phyloP scores from a whole-genome alignment of 1,139 yeast genomes.

The Geotrichum phurueaensis region DNA sequence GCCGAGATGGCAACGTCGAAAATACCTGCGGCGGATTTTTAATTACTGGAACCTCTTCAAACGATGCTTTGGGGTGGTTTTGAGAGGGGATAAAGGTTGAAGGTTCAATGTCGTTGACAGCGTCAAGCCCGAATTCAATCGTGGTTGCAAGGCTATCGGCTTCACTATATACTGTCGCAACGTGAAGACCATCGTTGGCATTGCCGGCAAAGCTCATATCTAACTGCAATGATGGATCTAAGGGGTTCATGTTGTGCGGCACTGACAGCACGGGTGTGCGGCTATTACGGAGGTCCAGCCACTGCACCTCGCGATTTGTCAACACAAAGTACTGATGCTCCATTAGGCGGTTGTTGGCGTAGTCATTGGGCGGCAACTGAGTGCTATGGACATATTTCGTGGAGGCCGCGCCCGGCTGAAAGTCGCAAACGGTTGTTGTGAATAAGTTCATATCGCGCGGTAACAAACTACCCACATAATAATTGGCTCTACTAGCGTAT shows the following conservation, averaged over 20 bases:
- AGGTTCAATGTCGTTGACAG: background rate
- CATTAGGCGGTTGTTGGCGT: constrained; percentile 1
- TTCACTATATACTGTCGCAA: constrained; percentile 15
- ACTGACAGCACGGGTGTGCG: constrained; percentile 50
- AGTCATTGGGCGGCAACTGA: background rate
- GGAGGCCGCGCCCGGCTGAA: constrained; percentile 14
- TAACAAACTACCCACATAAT: constrained; percentile 7
- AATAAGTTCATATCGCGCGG: constrained; percentile 3
- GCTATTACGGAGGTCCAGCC: constrained; percentile 28
- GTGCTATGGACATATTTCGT: constrained; percentile 1
- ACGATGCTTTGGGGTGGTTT: background rate
- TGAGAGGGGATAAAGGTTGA: background rate
- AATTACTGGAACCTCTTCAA: constrained; percentile 5
- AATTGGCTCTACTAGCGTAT: constrained; percentile 1
- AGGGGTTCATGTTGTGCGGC: constrained; percentile 57
- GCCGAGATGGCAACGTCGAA: constrained; percentile 7
- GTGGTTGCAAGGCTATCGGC: constrained; percentile 2
- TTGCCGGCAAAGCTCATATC: constrained; percentile 31
- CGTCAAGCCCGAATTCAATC: constrained; percentile 13
- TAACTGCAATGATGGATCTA: constrained; percentile 52
- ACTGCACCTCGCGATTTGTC: constrained; percentile 25
- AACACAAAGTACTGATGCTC: constrained; percentile 25
- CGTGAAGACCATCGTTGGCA: constrained; percentile 12
- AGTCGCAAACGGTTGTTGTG: constrained; percentile 9
- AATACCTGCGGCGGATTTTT: constrained; percentile 3